These are phyloP conservation scores for Flaveria bidentis DNA, from an alignment of 129 eudicot species.

Conservation along the genomic window DNA sequence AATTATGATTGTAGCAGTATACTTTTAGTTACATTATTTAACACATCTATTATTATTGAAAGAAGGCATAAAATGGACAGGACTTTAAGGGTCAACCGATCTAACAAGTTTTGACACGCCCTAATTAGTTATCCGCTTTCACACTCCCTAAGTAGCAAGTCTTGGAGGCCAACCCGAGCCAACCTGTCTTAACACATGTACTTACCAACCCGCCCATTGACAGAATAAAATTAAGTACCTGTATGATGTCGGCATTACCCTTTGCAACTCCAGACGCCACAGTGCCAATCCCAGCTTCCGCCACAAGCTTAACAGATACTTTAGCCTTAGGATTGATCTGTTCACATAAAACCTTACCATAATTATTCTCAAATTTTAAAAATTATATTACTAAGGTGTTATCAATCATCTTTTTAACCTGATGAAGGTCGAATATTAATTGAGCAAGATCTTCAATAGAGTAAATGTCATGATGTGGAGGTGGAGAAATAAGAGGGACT, in stretches of 20 bases:
- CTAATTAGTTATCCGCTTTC: not conserved
- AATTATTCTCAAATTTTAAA: not conserved
- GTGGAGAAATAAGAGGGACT: constrained; percentile 97
- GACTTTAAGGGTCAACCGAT: not conserved
- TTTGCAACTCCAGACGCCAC: constrained; percentile 99
- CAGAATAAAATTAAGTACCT: constrained; percentile 51
- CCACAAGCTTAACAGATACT: constrained; percentile 97
- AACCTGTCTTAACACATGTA: not conserved
- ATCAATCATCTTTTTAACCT: constrained; percentile 47
- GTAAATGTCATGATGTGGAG: constrained; percentile 99
- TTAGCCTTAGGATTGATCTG: constrained; percentile 98
- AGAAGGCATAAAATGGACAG: not conserved
- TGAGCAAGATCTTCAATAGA: constrained; percentile 99
- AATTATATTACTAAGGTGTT: not conserved
- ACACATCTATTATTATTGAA: not conserved
- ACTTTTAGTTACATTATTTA: not conserved
- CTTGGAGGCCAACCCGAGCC: not conserved
- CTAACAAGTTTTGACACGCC: not conserved
- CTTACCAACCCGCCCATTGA: not conserved
- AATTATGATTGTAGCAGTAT: not conserved
- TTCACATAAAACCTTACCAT: constrained; percentile 25
- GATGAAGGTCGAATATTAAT: constrained; percentile 94
- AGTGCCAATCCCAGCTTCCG: constrained; percentile 99
- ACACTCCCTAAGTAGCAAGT: not conserved
- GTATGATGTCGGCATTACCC: constrained; percentile 98